Base-by-base conservation (phyloP, 2,329 filamentous ascomycete genomes). In the Fusarium praegraminearum region DNA sequence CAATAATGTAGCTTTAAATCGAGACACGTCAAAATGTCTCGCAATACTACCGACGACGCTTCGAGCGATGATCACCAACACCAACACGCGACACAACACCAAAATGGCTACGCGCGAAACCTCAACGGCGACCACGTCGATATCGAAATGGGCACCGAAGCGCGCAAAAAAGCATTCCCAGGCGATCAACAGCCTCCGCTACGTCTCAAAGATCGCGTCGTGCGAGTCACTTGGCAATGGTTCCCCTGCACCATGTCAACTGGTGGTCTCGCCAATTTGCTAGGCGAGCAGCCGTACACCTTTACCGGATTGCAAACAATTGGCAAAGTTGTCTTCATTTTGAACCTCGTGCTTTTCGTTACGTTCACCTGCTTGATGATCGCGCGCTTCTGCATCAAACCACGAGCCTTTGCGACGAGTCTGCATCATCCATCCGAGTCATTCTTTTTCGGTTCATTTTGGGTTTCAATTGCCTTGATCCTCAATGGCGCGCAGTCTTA, bases 241-340 rank as follows among this genome's bases (percentile, higher is more conserved):
- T 65, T 65, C 3, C 62, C 62, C 7, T 65, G 62, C 9, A 65
- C 62, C 35, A 65, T 65, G 62, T 26, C 62, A 7, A 65, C 62
- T 1, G 62, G 61, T 18, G 62, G 62, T 10, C 47, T 65, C 3
- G 62, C 62, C 53, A 65, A 65, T 22, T 12, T 65, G 20, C 5
- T 65, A 4, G 56, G 56, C 20, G 32, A 65, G n/a, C 62, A 65
- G 4, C 62, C 61, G 0, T 65, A 43, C 12, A 65, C 62, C 1
- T 65, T 65, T n/a, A 65, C 36, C 0, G 62, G 62, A 0, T 8
- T 65, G 1, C 44, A 65, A 5, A 61, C 54, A 4, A 65, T 65
- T 4, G 62, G 53, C 11, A 65, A 65, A 12, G 51, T 65, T 9
- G 64, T 65, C 7, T 65, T 53, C 1, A 65, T 65, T 15, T 46